phyloP scores from a whole-genome alignment of 2,329 filamentous ascomycete genomes.

The Cladosporium sp. region DNA sequence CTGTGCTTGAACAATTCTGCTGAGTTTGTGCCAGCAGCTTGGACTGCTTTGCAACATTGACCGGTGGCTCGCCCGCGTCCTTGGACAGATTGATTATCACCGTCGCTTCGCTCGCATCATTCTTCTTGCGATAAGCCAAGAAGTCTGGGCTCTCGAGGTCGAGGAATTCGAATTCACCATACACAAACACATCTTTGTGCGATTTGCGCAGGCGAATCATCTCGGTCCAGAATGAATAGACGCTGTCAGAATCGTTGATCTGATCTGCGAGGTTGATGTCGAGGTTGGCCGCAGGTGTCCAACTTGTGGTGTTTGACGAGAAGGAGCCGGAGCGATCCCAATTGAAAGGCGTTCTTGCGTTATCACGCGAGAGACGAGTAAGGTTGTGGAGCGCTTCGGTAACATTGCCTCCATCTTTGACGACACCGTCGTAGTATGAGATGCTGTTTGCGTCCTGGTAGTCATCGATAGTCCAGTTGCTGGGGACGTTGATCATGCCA shows the following conservation, averaged over 20 bases:
- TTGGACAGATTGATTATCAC: slow-evolving; percentile 16
- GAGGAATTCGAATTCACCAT: slow-evolving; percentile 63
- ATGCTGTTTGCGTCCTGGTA: slow-evolving; percentile 67
- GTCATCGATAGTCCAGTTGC: slow-evolving; percentile 57
- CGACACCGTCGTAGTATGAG: slow-evolving; percentile 47
- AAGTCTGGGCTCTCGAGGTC: slow-evolving; percentile 54
- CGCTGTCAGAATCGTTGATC: slow-evolving; percentile 51
- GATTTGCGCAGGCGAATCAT: slow-evolving; percentile 59
- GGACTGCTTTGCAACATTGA: background rate
- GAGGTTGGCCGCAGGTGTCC: slow-evolving; percentile 69
- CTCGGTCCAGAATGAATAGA: slow-evolving; percentile 63
- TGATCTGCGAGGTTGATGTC: slow-evolving; percentile 64
- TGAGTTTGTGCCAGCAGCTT: slow-evolving; percentile 9
- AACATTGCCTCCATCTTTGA: slow-evolving; percentile 35
- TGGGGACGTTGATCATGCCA: slow-evolving; percentile 68
- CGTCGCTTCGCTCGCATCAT: background rate
- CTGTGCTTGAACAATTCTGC: background rate
- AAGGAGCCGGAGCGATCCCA: slow-evolving; percentile 70
- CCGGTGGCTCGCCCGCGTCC: slow-evolving; percentile 4
- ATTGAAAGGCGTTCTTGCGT: slow-evolving; percentile 71
- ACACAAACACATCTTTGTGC: slow-evolving; percentile 65
- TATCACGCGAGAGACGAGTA: slow-evolving; percentile 65
- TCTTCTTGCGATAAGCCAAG: slow-evolving; percentile 42
- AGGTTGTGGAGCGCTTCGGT: slow-evolving; percentile 48
- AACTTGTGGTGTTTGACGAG: slow-evolving; percentile 58